These are phyloP conservation scores for Phytophthora litchii DNA, from an alignment of 352 stramenopile species.

Conservation along the genomic window DNA sequence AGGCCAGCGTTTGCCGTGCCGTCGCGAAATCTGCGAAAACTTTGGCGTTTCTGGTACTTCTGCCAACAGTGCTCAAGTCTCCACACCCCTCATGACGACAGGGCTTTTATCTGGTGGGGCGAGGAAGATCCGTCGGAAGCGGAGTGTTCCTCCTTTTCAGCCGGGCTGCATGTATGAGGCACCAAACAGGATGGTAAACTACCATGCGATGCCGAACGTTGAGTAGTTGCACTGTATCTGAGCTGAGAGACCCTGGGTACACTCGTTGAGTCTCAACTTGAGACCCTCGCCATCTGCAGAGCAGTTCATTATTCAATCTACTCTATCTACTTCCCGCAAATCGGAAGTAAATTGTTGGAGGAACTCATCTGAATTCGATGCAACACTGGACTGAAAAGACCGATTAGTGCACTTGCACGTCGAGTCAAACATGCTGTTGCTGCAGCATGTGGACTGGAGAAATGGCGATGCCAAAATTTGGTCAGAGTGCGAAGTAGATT, in stretches of 20 bases:
- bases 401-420: background rate
- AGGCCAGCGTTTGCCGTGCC: background rate
- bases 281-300: constrained; percentile 2
- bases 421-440: background rate
- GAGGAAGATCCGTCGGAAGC: constrained; percentile 6
- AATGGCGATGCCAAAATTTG: constrained; percentile 8
- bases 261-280: too few relatives aligned
- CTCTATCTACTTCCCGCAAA: too few relatives aligned
- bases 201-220: background rate
- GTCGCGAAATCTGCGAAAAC: constrained; percentile 24
- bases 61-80: background rate
- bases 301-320: constrained; percentile 1
- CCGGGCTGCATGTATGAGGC: constrained; percentile 8
- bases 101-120: constrained; percentile 1
- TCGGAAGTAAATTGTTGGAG: too few relatives aligned
- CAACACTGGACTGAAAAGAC: background rate
- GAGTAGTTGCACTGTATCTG: constrained; percentile 10
- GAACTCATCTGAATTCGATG: too few relatives aligned
- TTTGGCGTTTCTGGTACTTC: background rate
- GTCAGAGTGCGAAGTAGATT: constrained; percentile 12
- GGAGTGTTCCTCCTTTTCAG: constrained; percentile 12
- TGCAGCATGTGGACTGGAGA: constrained; percentile 3
- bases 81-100: background rate
- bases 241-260: too few relatives aligned
- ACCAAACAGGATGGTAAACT: constrained; percentile 13